Percentiles rank a stretch among this genome's conserved stretches.
phyloP scores from a whole-genome alignment of 306 rosid genomes.

The Quercus berberidifolia region DNA sequence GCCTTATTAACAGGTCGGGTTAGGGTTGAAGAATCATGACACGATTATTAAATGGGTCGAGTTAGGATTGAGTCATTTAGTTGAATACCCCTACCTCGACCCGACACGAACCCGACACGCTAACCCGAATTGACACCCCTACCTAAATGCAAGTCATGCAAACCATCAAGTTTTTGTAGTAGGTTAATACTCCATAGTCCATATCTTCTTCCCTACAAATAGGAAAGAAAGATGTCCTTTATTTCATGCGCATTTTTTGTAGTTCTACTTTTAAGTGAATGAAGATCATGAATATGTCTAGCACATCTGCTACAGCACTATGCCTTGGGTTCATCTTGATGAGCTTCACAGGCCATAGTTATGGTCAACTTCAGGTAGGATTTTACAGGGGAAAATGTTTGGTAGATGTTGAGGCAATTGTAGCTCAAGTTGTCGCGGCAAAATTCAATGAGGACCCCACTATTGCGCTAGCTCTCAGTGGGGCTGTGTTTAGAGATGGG shows the following conservation, averaged over 20 bases:
- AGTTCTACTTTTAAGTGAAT: background rate
- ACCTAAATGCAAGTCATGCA: background rate
- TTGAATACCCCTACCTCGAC: no score
- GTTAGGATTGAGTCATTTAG: no score
- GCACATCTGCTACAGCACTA: background rate
- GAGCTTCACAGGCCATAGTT: slow-evolving; percentile 14
- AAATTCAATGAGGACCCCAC: background rate
- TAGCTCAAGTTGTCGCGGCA: background rate
- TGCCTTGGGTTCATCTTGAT: slow-evolving; percentile 11
- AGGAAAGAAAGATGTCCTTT: background rate
- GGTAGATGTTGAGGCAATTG: slow-evolving; percentile 16
- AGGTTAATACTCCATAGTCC: background rate
- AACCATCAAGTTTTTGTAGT: background rate
- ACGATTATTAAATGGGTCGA: no score
- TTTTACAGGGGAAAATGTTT: slow-evolving; percentile 23
- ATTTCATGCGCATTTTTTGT: background rate
- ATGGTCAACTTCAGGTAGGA: slow-evolving; percentile 17
- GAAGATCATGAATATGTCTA: background rate
- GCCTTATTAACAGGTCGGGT: no score
- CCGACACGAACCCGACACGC: no score
- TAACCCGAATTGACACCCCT: background rate
- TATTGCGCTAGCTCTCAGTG: slow-evolving; percentile 10
- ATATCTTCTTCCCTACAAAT: background rate
- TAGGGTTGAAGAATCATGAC: no score
- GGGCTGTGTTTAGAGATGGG: no score